A percentile compares a stretch with the other conserved stretches of the same genome.
Conservation (phyloP, 306 rosid species). For the Cotoneaster glaucophyllus region DNA sequence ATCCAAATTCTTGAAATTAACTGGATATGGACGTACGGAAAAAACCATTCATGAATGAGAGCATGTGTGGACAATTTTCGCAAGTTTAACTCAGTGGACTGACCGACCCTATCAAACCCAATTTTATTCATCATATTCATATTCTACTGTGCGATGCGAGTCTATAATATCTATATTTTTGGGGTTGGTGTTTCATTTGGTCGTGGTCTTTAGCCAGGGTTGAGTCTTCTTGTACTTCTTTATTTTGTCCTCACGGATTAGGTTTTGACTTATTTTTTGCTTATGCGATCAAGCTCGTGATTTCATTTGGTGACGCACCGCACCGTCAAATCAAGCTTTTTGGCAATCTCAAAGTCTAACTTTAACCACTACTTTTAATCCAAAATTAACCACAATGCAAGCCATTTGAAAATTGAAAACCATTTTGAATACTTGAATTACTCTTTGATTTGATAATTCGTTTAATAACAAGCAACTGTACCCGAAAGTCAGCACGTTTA, state of each 20-base stretch:
- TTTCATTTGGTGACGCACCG: slow-evolving; percentile 1
- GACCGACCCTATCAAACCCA: neutral
- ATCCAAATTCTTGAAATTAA: neutral
- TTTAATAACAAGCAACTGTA: no score
- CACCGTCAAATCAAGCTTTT: slow-evolving; percentile 2
- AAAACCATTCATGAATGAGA: slow-evolving; percentile 7
- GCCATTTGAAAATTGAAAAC: neutral
- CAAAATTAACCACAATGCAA: neutral
- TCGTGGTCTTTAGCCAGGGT: slow-evolving; percentile 11
- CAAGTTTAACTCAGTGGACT: slow-evolving; percentile 7
- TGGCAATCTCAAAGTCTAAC: neutral
- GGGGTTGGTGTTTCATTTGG: neutral
- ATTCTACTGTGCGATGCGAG: neutral
- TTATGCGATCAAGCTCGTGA: neutral
- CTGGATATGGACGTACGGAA: slow-evolving; percentile 13
- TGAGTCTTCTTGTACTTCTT: slow-evolving; percentile 5
- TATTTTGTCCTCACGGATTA: neutral
- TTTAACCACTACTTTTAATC: neutral
- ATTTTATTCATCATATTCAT: no score
- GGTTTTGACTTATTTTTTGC: neutral
- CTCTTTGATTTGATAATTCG: neutral
- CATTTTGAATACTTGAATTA: neutral
- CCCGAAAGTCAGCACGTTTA: no score
- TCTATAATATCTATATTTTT: neutral
- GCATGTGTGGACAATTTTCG: neutral